Conservation (phyloP, 768 basidiomycete species). For the Xerocomellus chrysenteron region DNA sequence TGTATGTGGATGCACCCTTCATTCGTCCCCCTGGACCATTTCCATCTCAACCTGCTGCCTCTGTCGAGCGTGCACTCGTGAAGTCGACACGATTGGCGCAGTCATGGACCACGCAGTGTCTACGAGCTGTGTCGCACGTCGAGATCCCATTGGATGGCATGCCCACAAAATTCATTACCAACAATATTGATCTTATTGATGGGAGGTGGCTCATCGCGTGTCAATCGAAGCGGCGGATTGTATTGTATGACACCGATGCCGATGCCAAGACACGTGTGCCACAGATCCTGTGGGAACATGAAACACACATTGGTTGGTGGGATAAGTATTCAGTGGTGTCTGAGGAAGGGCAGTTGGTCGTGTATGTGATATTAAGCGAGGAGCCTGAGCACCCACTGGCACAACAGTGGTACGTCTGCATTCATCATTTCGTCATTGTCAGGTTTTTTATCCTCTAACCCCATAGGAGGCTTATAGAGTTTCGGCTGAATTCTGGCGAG, state of each 20-base stretch:
- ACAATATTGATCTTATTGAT: not conserved
- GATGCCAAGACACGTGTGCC: not conserved
- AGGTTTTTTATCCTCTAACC: not conserved
- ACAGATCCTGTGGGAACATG: not conserved
- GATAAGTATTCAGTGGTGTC: not conserved
- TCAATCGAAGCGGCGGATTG: not conserved
- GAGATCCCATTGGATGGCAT: not conserved
- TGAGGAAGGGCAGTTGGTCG: not conserved
- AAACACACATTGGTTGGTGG: not conserved
- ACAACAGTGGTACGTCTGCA: not conserved
- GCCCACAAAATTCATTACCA: too few relatives aligned
- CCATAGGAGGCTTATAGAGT: not conserved
- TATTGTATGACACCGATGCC: not conserved
- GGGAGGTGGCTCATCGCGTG: conserved; percentile 2
- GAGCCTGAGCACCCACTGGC: too few relatives aligned
- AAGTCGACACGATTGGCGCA: too few relatives aligned
- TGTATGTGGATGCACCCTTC: not conserved
- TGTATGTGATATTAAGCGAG: not conserved
- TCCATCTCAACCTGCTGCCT: not conserved
- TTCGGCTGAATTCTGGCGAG: too few relatives aligned
- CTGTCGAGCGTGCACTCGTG: not conserved
- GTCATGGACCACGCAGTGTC: too few relatives aligned
- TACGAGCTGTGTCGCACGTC: not conserved
- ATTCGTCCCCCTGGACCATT: not conserved
- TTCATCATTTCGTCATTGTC: not conserved